Base-by-base conservation (phyloP, 2,329 filamentous ascomycete genomes). In the Hypoxylon sp. region DNA sequence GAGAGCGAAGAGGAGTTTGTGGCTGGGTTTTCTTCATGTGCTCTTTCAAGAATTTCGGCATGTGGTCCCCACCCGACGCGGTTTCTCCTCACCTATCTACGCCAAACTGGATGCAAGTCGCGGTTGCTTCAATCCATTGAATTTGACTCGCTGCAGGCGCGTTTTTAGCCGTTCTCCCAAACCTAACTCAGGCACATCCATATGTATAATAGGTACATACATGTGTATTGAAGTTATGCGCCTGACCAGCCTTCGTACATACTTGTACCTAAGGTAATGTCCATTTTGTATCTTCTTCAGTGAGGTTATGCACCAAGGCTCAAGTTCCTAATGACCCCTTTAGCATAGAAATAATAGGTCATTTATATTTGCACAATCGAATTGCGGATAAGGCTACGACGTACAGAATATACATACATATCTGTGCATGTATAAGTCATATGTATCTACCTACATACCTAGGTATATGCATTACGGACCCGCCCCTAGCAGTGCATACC, bases 141-240 rank as follows among this genome's bases (percentile, higher is more conserved):
- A 59, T 45, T 50, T 54, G 30, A 61, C 46, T 53, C 62, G 33
- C 57, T 60, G 44, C 66, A 68, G 36, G 64, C 72, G 68, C 67
- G 71, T 70, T 63, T 68, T 64, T 56, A 40, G 33, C 65, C 66
- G 58, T 44, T 24, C 36, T 18, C 42, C 44, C n/a, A n/a, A 30
- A 30, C 42, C 32, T 52, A 51, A 32, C 38, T 16, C 7, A n/a
- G n/a, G n/a, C n/a, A 18, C n/a, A 40, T 14, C 2, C 4, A 40
- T 11, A 18, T 40, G 20, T 40, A 3, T 26, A 26, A 26, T 6
- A 3, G 6, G 6, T 26, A 6, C 6, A 26, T 26, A 26, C 24
- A 26, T 26, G 24, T 26, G 6, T 6, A 3, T 3, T 3, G 24
- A 3, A 26, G 6, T 3, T 26, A 26, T 26, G 36, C 16, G 20